Evolutionary conservation across 2,329 filamentous ascomycete species (phyloP).

Genomic region (Incumbomyces lentus): DNA sequence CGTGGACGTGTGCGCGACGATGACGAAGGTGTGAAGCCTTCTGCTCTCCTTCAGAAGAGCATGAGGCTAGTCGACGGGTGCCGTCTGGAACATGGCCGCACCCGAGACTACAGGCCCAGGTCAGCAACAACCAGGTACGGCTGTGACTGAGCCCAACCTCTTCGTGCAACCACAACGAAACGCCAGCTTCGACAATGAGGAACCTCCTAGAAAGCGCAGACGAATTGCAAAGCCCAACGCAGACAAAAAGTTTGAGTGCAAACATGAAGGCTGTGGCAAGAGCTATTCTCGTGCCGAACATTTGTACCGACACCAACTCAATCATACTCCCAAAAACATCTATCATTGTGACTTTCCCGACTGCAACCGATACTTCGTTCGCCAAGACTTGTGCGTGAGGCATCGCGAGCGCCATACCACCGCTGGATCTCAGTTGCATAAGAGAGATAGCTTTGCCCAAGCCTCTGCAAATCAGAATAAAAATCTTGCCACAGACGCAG

Average conservation of each 20-base stretch:
- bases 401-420: conserved; percentile 73
- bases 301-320: conserved; percentile 90
- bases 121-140: conserved; percentile 1
- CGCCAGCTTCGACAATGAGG: not conserved
- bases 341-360: conserved; percentile 88
- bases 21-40: not conserved
- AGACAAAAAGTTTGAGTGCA: conserved; percentile 61
- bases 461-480: conserved; percentile 1
- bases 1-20: not conserved
- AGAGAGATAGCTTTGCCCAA: conserved; percentile 37
- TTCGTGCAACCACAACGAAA: not conserved
- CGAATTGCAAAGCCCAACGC: conserved; percentile 35
- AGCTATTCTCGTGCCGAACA: conserved; percentile 95
- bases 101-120: conserved; percentile 3
- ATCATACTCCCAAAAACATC: conserved; percentile 91
- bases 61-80: not conserved
- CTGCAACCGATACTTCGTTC: conserved; percentile 81
- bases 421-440: conserved; percentile 41
- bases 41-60: not conserved
- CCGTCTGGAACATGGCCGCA: conserved; percentile 3
- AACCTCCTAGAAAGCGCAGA: conserved; percentile 31
- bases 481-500: not conserved
- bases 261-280: conserved; percentile 80
- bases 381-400: conserved; percentile 81
- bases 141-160: not conserved